A percentile compares a stretch with the other conserved stretches of the same genome.
These are phyloP conservation scores for Monosporascus sp. DNA, from an alignment of 2,329 filamentous ascomycete genomes.

Conservation along the genomic window DNA sequence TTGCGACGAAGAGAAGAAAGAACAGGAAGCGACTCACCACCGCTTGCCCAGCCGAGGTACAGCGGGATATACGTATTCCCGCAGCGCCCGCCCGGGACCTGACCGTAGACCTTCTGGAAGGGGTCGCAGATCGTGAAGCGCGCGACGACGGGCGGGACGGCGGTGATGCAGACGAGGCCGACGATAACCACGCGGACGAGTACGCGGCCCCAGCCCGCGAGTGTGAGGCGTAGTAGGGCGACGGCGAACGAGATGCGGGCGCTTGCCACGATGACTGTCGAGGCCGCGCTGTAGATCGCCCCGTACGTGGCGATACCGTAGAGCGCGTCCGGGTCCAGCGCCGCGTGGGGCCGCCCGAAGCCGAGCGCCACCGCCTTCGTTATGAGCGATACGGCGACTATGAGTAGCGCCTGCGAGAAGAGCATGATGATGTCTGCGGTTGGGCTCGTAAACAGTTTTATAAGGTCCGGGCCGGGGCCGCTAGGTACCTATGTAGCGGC, in stretches of 20 bases:
- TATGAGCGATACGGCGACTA: neutral
- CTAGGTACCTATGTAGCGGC: neutral
- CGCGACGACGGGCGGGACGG: neutral
- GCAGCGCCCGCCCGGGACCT: neutral
- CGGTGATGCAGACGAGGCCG: slow-evolving; percentile 1
- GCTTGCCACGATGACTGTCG: neutral
- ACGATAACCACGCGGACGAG: neutral
- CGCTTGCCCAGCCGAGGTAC: slow-evolving; percentile 5
- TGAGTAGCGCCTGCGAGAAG: neutral
- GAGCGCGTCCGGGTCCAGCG: neutral
- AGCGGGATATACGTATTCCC: slow-evolving; percentile 2
- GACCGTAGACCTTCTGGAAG: slow-evolving; percentile 1
- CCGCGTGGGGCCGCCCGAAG: neutral
- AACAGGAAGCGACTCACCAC: neutral
- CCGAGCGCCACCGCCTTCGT: slow-evolving; percentile 1
- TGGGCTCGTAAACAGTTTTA: neutral
- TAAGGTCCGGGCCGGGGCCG: neutral
- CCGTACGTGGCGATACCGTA: slow-evolving; percentile 1
- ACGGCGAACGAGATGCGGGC: slow-evolving; percentile 1
- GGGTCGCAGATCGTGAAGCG: slow-evolving; percentile 1
- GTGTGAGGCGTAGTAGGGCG: neutral
- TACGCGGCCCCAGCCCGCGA: neutral
- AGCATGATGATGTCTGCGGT: neutral
- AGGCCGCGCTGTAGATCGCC: neutral
- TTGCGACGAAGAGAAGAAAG: no score